Evolutionary conservation across 192 early-diverging fungal genomes (phyloP), one percentile per base, ranked within the genome.

Genomic region (Entophlyctis luteolus): DNA sequence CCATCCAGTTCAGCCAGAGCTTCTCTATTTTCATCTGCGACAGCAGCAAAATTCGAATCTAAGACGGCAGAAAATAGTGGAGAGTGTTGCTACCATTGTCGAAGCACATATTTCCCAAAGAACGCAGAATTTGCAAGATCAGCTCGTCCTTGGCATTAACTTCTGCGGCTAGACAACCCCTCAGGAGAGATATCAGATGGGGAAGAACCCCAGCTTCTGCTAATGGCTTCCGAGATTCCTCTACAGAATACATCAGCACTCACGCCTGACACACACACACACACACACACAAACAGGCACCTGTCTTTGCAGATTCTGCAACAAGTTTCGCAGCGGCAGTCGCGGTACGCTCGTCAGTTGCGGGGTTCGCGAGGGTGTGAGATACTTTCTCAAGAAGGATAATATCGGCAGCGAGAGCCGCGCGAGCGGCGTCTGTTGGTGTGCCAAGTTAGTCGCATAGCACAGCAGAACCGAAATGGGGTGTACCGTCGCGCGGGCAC

Each of bases 41-140:
- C 22, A 31, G n/a, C 34, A 35, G 59, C 12, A 36, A 62, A 67
- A 38, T 35, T 1, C 68, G 39, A 42, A n/a, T 12, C n/a, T 8
- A 42, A 42, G n/a, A 42, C n/a, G 39, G 39, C 39, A 42, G n/a
- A 42, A 8, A 42, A 42, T 42, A 42, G n/a, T 42, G n/a, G n/a
- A n/a, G n/a, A 42, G 39, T 12, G 39, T n/a, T 12, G n/a, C 8
- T 42, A 79, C 76, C 80, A 42, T 80, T 59, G 48, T 84, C 78
- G 56, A 59, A 84, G 46, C 82, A 80, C 33, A 84, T 62, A 59
- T 84, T 84, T 1, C 79, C 82, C 4, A 84, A 38, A 12, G 71
- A 75, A 12, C 82, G 52, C 25, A 81, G 67, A 14, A 37, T 47
- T 33, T 82, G 73, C 4, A 82, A 34, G 3, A 37, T 38, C n/a